Base-by-base conservation (phyloP, 164 flowering plant genomes). In the Nelumbo lutea region DNA sequence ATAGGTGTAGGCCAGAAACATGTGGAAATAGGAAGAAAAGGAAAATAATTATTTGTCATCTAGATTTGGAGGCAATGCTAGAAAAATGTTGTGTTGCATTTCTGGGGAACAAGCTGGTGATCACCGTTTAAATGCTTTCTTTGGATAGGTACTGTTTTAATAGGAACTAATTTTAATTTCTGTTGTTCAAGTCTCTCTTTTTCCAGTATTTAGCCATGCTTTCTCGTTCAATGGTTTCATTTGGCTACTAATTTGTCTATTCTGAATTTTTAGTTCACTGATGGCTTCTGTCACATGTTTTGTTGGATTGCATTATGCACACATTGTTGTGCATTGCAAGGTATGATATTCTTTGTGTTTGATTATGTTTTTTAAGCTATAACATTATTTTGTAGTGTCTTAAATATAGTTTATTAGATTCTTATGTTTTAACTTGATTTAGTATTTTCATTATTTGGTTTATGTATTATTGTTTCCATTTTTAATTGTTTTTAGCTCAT, bases 281-380 rank as follows among this genome's bases (percentile, higher is more conserved):
- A 85, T 87, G 89, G 92, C 94, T 68, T 83, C 86, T 15, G 61
- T 82, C 42, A 89, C 97, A 61, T 90, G 94, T 70, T 80, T 86
- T 42, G 63, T 86, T 69, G 97, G 94, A 58, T 66, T 90, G 86
- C 90, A 90, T 41, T 87, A 68, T 66, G 97, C 90, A 9, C 97
- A 89, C 73, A 73, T 89, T 61, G 68, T 85, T 70, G 81, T 85
- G 59, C 81, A 84, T 79, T 77, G 61, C 65, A 82, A 86, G 90
- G 96, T 88, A 73, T 70, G 64, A 14, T 57, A 38, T 40, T 14
- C 53, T 56, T 55, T 61, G 11, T 58, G 40, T 48, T 9, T 60
- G 42, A 15, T 46, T 41, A 9, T 50, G 57, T 15, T 53, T 53
- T 53, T 53, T 8, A 53, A 53, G 57, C 14, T 53, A 53, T 27